Evolutionary conservation across 805 yeast genomes (phyloP), one percentile per base, ranked within the genome.

Genomic region (Debaryomyces prosopidis): DNA sequence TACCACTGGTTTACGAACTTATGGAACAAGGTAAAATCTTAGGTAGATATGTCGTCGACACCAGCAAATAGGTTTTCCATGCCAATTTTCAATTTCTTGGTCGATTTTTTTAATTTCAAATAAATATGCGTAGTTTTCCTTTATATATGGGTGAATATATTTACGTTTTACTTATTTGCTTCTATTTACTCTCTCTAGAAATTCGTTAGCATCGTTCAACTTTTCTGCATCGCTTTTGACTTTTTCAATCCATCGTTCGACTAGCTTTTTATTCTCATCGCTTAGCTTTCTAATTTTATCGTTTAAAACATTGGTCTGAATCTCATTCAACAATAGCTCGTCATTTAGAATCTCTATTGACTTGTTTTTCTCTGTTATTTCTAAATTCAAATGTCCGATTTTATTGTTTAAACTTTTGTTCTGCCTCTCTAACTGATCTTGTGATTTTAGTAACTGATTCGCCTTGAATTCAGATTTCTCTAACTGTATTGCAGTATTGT

Each of bases 321-420:
- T 81, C 53, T 77, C 79, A 28, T 68, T 55, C 42, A 80, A 78
- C 48, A 87, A 68, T 23, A 84, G 68, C 55, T 87, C 94, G 56
- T 88, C 91, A 47, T 84, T 84, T 36, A 84, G 61, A 27, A 75
- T 66, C 48, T 81, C 87, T 15, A 82, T 74, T 4, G 83, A 75
- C 51, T 76, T 76, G 42, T 81, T 75, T 60, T 82, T 83, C 48
- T 71, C 76, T n/a, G 50, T 50, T 4, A 72, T 49, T 39, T 68
- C 73, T 34, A 58, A 46, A 6, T 50, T 52, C 39, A 69, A 46
- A 27, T 53, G 52, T 11, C 51, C 54, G 11, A 71, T 47, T 35
- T 55, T 60, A 4, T 34, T 39, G 9, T 46, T 48, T 39, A 66
- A 51, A 19, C 44, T 51, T 7, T 46, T 49, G 14, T 58, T 49